Percentiles rank a stretch among this genome's conserved stretches.
Conservation (phyloP, 495 filamentous ascomycete genomes). For the Hypoxylon crocopeplum region DNA sequence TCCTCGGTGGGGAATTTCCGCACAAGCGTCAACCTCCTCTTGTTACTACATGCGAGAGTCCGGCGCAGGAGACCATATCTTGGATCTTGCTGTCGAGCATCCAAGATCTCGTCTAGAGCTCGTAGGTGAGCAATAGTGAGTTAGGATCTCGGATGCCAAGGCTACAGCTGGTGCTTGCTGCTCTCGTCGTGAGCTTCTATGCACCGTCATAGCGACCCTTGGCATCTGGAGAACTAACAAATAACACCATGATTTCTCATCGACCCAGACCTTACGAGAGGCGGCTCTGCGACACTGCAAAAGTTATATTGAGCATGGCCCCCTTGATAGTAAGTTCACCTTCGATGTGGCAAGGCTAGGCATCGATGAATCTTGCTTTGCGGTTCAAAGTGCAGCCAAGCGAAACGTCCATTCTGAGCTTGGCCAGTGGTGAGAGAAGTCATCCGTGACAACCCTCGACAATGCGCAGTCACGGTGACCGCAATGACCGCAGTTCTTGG, state of each 20-base stretch:
- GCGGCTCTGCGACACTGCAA: conserved; percentile 1
- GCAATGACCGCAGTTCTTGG: conserved; percentile 12
- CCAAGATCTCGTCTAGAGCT: conserved; percentile 2
- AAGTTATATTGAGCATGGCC: background rate
- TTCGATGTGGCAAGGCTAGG: too few relatives aligned
- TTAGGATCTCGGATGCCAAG: conserved; percentile 11
- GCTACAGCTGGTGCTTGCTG: background rate
- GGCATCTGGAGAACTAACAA: background rate
- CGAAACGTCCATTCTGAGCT: too few relatives aligned
- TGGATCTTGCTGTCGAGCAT: background rate
- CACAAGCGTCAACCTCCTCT: background rate
- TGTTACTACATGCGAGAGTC: background rate
- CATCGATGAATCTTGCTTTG: too few relatives aligned
- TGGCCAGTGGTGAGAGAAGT: too few relatives aligned
- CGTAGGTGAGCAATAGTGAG: background rate
- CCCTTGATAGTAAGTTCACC: background rate
- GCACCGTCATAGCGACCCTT: background rate
- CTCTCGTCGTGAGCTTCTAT: background rate
- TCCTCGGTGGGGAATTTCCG: conserved; percentile 30
- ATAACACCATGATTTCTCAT: conserved; percentile 5
- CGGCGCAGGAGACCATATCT: background rate
- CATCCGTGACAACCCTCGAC: background rate
- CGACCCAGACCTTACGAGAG: background rate
- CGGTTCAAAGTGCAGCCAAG: too few relatives aligned
- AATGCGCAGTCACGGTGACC: conserved; percentile 1